These are phyloP conservation scores for Thamnidium elegans DNA, from an alignment of 192 early-diverging fungal genomes.

Conservation along the genomic window DNA sequence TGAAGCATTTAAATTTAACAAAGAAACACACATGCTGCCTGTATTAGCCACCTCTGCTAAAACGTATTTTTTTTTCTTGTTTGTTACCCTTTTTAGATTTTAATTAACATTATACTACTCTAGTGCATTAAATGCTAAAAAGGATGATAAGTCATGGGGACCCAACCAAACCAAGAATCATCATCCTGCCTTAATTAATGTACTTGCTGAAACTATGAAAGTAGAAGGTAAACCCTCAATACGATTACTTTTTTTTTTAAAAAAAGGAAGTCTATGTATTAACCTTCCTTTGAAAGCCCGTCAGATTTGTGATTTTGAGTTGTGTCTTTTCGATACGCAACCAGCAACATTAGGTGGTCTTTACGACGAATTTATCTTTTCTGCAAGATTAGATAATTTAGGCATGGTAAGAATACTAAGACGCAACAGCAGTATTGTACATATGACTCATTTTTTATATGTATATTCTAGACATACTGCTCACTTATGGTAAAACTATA, in stretches of 20 bases:
- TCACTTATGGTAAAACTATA: slow-evolving; percentile 54
- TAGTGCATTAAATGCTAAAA: slow-evolving; percentile 30
- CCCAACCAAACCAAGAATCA: slow-evolving; percentile 56
- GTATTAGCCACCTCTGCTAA: slow-evolving; percentile 75
- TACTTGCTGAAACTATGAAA: slow-evolving; percentile 72
- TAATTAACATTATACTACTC: not conserved
- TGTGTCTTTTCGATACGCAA: slow-evolving; percentile 97
- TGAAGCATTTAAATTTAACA: slow-evolving; percentile 91
- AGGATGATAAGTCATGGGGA: slow-evolving; percentile 10
- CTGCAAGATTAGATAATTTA: slow-evolving; percentile 91
- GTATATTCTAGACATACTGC: slow-evolving; percentile 79
- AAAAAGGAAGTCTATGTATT: too few species aligned
- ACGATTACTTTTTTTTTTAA: not conserved
- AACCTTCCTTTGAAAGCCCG: slow-evolving; percentile 34
- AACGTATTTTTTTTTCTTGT: slow-evolving; percentile 28
- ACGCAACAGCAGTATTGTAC: too few species aligned
- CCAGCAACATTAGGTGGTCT: slow-evolving; percentile 84
- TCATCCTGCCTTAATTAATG: slow-evolving; percentile 76
- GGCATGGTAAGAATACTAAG: slow-evolving; percentile 73
- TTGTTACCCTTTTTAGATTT: not conserved
- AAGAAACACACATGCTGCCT: slow-evolving; percentile 88
- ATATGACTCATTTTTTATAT: too few species aligned
- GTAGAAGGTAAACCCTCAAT: slow-evolving; percentile 41
- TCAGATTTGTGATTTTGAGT: slow-evolving; percentile 93
- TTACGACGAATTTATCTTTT: slow-evolving; percentile 90